phyloP scores from a whole-genome alignment of 2,329 filamentous ascomycete species.

The Aphanoascus verrucosus region DNA sequence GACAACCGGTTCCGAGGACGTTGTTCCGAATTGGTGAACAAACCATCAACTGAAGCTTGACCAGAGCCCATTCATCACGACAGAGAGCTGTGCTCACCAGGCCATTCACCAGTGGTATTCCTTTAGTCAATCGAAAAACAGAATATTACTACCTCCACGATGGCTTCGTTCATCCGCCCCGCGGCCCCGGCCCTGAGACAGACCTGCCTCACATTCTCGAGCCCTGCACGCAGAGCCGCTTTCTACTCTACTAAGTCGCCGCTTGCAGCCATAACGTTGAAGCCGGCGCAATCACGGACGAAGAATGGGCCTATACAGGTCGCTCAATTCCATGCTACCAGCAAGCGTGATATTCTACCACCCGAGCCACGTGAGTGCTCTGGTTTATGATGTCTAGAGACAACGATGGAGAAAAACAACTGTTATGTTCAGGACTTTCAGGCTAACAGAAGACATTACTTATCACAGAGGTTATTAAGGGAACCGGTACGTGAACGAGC shows the following conservation, averaged over 20 bases:
- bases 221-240: constrained; percentile 19
- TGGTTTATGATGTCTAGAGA: neutral
- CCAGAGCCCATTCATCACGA: neutral
- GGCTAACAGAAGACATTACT: constrained; percentile 3
- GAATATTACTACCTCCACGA: constrained; percentile 13
- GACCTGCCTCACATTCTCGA: constrained; percentile 27
- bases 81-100: neutral
- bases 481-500: constrained; percentile 53
- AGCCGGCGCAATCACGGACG: constrained; percentile 22
- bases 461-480: constrained; percentile 57
- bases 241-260: constrained; percentile 20
- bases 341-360: constrained; percentile 64
- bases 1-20: constrained; percentile 15
- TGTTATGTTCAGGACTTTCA: constrained; percentile 35
- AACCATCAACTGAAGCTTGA: neutral
- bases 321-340: constrained; percentile 78
- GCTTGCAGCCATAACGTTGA: constrained; percentile 15
- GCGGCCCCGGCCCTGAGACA: constrained; percentile 28
- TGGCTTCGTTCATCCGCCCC: constrained; percentile 35
- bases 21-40: constrained; percentile 11
- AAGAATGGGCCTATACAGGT: constrained; percentile 41
- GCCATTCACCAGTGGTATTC: neutral
- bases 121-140: neutral
- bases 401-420: neutral
- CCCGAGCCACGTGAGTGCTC: constrained; percentile 68